Percentiles rank a stretch among this genome's conserved stretches.
Conservation (phyloP, 2,329 filamentous ascomycete genomes). For the Trichoderma citrinoviride region DNA sequence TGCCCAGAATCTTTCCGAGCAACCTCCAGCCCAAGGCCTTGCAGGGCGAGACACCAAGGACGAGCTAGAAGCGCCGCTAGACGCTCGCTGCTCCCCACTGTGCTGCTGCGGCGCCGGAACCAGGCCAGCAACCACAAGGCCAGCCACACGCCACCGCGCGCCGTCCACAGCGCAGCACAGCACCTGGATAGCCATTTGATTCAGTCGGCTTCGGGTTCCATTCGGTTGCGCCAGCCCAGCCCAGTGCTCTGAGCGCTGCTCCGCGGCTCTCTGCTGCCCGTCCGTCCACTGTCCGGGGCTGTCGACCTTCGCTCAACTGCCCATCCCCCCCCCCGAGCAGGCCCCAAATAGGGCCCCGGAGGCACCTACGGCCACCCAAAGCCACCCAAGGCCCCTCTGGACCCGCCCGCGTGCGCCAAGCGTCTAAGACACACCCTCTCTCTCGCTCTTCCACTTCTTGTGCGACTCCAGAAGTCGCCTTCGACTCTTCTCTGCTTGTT, state of each 20-base stretch:
- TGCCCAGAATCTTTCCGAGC: slow-evolving; percentile 20
- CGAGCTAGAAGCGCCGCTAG: slow-evolving; percentile 20
- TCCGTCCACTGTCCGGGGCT: no score
- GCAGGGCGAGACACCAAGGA: slow-evolving; percentile 11
- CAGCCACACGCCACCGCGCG: slow-evolving; percentile 23
- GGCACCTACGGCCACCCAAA: neutral
- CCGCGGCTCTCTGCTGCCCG: no score
- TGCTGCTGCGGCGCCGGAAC: slow-evolving; percentile 10
- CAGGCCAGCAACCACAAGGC: slow-evolving; percentile 12
- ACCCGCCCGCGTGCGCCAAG: slow-evolving; percentile 24
- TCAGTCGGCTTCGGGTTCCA: no score
- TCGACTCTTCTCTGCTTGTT: slow-evolving; percentile 21
- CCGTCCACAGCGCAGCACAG: slow-evolving; percentile 12
- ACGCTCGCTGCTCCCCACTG: slow-evolving; percentile 16
- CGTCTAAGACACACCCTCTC: slow-evolving; percentile 20
- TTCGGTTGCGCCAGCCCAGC: no score
- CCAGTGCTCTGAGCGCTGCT: no score
- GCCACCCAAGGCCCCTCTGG: slow-evolving; percentile 1
- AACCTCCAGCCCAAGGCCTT: slow-evolving; percentile 2
- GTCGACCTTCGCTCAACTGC: no score
- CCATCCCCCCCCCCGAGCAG: neutral
- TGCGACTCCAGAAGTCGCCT: slow-evolving; percentile 22
- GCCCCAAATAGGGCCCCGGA: neutral
- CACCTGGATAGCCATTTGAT: no score
- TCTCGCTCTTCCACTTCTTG: neutral